Percentiles rank a stretch among this genome's conserved stretches.
phyloP scores from a whole-genome alignment of 306 rosid species.

The Quercus suber region DNA sequence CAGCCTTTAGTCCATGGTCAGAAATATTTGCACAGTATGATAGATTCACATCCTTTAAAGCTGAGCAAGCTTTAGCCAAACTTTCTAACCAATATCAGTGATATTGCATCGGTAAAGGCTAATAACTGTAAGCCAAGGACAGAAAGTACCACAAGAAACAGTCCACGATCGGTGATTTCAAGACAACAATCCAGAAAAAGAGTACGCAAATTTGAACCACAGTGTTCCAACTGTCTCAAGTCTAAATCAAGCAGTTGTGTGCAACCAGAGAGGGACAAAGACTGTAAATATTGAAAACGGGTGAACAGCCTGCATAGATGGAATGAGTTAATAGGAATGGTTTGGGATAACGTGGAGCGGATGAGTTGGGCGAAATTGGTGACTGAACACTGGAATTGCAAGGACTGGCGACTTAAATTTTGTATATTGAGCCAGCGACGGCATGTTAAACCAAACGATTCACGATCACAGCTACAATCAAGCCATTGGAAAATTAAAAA shows the following conservation, averaged over 20 bases:
- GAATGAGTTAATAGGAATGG: conserved; percentile 22
- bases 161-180: conserved; percentile 48
- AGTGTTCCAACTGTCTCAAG: conserved; percentile 36
- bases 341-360: conserved; percentile 28
- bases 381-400: conserved; percentile 51
- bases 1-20: conserved; percentile 47
- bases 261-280: conserved; percentile 59
- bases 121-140: conserved; percentile 37
- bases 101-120: conserved; percentile 53
- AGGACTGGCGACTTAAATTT: conserved; percentile 39
- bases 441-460: conserved; percentile 69
- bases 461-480: conserved; percentile 39
- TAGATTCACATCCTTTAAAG: conserved; percentile 47
- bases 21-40: conserved; percentile 46
- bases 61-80: conserved; percentile 39
- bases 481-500: conserved; percentile 46
- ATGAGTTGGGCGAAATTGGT: conserved; percentile 13
- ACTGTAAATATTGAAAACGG: conserved; percentile 57
- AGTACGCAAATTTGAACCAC: conserved; percentile 48
- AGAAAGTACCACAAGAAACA: conserved; percentile 44
- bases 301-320: conserved; percentile 44
- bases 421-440: conserved; percentile 53
- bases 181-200: conserved; percentile 52
- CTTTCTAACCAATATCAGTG: conserved; percentile 45
- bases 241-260: conserved; percentile 43